These are phyloP conservation scores for Psilocybe tampanensis DNA, from an alignment of 768 basidiomycete genomes.

Conservation along the genomic window DNA sequence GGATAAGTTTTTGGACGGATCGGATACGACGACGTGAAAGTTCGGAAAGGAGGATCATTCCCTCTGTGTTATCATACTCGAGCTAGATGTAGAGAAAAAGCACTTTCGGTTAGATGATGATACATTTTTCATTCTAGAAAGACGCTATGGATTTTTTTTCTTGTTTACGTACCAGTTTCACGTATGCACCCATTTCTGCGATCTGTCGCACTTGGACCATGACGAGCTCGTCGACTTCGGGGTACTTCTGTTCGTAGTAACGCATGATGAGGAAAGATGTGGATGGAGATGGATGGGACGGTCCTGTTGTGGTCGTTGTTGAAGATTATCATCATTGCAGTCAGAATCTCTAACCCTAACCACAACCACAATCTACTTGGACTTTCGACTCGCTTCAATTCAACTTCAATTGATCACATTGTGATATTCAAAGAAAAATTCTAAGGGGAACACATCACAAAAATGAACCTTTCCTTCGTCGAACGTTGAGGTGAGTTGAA, in stretches of 20 bases:
- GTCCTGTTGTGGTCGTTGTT: neutral
- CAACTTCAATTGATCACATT: too few relatives aligned
- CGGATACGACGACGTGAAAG: conserved; percentile 94
- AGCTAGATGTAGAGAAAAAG: conserved; percentile 55
- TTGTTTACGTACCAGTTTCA: conserved; percentile 75
- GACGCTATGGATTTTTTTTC: neutral
- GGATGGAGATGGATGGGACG: neutral
- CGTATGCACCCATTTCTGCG: conserved; percentile 99
- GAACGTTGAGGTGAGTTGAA: too few relatives aligned
- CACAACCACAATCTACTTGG: neutral
- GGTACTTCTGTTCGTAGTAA: conserved; percentile 92
- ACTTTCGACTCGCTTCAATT: neutral
- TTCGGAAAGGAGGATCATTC: conserved; percentile 99
- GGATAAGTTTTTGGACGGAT: conserved; percentile 96
- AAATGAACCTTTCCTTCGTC: too few relatives aligned
- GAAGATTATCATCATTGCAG: conserved; percentile 10
- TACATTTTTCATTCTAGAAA: too few relatives aligned
- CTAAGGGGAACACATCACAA: too few relatives aligned
- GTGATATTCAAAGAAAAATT: too few relatives aligned
- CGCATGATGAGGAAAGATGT: conserved; percentile 49
- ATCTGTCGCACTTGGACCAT: conserved; percentile 99
- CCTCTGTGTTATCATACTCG: conserved; percentile 98
- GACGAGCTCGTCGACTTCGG: conserved; percentile 96
- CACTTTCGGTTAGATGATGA: neutral
- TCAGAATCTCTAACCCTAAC: conserved; percentile 13